Conservation (phyloP, 2,329 filamentous ascomycete species). For the Aspergillus sp. region DNA sequence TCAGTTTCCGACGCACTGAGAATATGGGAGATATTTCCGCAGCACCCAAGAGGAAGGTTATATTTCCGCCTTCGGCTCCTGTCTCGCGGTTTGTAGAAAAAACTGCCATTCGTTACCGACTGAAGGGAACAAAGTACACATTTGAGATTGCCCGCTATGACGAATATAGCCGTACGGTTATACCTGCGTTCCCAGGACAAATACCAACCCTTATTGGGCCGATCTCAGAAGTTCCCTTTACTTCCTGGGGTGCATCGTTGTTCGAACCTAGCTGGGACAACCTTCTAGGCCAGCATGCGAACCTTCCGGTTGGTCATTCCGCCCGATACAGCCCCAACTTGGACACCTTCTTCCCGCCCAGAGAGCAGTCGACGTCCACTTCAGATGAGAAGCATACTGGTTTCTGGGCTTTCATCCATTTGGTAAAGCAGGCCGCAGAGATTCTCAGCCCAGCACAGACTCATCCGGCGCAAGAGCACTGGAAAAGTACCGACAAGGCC, state of each 20-base stretch:
- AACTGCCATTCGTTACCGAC: constrained; percentile 28
- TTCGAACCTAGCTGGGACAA: constrained; percentile 36
- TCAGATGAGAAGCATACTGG: constrained; percentile 16
- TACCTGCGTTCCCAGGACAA: constrained; percentile 8
- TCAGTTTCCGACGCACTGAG: constrained; percentile 17
- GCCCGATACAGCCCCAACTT: constrained; percentile 25
- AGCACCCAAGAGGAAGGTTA: constrained; percentile 20
- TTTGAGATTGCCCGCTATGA: constrained; percentile 40
- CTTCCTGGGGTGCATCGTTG: constrained; percentile 32
- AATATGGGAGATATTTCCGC: constrained; percentile 16
- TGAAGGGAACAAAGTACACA: constrained; percentile 34
- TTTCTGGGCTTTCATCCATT: constrained; percentile 28
- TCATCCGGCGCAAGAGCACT: not conserved
- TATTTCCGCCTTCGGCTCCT: constrained; percentile 18
- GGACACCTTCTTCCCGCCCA: constrained; percentile 29
- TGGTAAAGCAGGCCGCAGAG: constrained; percentile 27
- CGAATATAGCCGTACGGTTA: constrained; percentile 18
- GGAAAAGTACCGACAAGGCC: not conserved
- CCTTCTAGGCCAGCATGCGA: constrained; percentile 29
- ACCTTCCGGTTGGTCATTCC: constrained; percentile 25
- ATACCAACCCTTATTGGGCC: constrained; percentile 3
- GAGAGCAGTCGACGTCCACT: constrained; percentile 7
- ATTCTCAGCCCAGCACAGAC: constrained; percentile 20
- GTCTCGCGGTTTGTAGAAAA: constrained; percentile 32
- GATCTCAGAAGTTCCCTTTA: constrained; percentile 18